Conservation (phyloP, 2,329 filamentous ascomycete species). For the Mollisia scopiformis region DNA sequence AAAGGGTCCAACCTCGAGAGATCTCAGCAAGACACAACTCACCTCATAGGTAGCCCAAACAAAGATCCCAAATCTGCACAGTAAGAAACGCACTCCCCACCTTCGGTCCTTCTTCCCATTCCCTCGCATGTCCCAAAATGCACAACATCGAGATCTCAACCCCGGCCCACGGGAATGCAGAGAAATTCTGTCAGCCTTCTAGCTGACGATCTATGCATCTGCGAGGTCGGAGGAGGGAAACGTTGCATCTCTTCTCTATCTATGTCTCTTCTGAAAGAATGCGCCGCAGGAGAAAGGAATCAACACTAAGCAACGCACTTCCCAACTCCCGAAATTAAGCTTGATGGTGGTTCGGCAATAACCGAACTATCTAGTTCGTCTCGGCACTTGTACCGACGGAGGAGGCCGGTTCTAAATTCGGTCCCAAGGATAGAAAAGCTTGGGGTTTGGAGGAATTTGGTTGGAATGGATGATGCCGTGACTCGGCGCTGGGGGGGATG, state of each 20-base stretch:
- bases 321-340: background rate
- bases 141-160: background rate
- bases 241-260: background rate
- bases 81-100: background rate
- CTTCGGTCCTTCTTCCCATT: background rate
- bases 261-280: no score
- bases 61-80: background rate
- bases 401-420: background rate
- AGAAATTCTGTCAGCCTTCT: background rate
- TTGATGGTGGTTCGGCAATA: background rate
- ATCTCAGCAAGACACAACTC: no score
- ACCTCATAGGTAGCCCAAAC: no score
- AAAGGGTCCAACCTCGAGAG: no score
- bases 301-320: no score
- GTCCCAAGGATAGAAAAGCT: background rate
- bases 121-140: no score
- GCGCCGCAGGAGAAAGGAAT: no score
- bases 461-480: background rate
- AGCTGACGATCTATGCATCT: background rate
- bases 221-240: no score
- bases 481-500: no score
- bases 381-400: background rate
- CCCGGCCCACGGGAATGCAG: background rate
- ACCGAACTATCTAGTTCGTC: background rate
- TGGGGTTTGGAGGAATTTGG: background rate